phyloP scores from a whole-genome alignment of 768 basidiomycete species.

The Agaricus bisporus region DNA sequence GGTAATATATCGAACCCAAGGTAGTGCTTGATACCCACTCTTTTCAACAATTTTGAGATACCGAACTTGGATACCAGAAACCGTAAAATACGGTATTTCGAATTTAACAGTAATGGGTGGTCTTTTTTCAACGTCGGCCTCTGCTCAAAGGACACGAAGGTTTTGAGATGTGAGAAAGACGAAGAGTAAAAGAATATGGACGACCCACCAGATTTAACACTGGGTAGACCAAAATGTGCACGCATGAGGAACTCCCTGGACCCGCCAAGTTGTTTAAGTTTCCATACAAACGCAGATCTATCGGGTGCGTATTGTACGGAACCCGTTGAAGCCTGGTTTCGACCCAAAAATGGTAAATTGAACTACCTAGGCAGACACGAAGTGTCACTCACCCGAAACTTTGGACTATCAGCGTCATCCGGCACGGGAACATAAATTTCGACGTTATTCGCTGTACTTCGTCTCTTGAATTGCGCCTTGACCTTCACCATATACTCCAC shows the following conservation, averaged over 20 bases:
- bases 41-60: conserved; percentile 99
- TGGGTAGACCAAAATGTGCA: conserved; percentile 95
- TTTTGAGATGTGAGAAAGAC: neutral
- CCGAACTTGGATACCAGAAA: conserved; percentile 94
- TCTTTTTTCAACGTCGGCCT: conserved; percentile 80
- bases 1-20: conserved; percentile 94
- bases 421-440: conserved; percentile 99
- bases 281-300: conserved; percentile 98
- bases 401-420: conserved; percentile 96
- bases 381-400: conserved; percentile 70
- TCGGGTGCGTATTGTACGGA: conserved; percentile 96
- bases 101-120: conserved; percentile 97
- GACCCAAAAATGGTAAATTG: neutral
- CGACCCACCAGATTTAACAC: conserved; percentile 81
- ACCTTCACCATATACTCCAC: conserved; percentile 96
- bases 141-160: conserved; percentile 19
- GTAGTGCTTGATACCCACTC: conserved; percentile 92
- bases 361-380: neutral
- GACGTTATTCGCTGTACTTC: conserved; percentile 96
- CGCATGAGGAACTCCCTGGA: conserved; percentile 97
- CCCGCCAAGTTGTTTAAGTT: conserved; percentile 96
- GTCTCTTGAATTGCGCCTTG: conserved; percentile 95
- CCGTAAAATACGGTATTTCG: conserved; percentile 98
- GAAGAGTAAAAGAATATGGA: neutral
- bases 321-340: conserved; percentile 75